These are phyloP conservation scores for Gymnopilus dilepis DNA, from an alignment of 768 basidiomycete species.

Conservation along the genomic window DNA sequence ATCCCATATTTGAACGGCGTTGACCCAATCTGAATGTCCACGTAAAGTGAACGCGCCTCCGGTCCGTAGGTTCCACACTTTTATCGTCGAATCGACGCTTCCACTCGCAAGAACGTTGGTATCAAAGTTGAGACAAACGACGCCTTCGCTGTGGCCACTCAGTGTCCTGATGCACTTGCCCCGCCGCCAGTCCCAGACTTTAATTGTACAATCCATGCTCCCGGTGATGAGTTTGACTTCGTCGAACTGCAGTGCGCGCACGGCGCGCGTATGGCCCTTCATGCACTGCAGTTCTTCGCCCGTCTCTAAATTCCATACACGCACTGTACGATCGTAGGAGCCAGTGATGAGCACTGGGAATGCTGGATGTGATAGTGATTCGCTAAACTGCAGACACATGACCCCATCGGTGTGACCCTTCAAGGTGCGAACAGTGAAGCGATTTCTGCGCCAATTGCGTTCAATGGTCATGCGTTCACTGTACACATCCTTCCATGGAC, in stretches of 20 bases:
- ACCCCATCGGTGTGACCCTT: slow-evolving; percentile 95
- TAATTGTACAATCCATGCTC: slow-evolving; percentile 94
- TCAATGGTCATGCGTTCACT: slow-evolving; percentile 96
- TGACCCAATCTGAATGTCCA: slow-evolving; percentile 97
- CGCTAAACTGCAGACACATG: slow-evolving; percentile 96
- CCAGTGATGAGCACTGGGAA: slow-evolving; percentile 98
- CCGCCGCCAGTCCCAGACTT: slow-evolving; percentile 95
- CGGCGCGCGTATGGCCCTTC: slow-evolving; percentile 89
- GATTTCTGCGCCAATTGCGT: slow-evolving; percentile 95
- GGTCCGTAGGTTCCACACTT: slow-evolving; percentile 92
- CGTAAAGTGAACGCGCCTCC: slow-evolving; percentile 91
- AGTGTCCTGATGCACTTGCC: slow-evolving; percentile 88
- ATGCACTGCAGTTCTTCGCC: slow-evolving; percentile 84
- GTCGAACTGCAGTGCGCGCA: slow-evolving; percentile 94
- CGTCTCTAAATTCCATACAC: slow-evolving; percentile 97
- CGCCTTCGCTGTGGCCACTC: slow-evolving; percentile 89
- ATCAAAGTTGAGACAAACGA: slow-evolving; percentile 92
- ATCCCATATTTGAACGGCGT: slow-evolving; percentile 94
- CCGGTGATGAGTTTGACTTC: slow-evolving; percentile 94
- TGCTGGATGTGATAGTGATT: slow-evolving; percentile 78
- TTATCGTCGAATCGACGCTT: slow-evolving; percentile 93
- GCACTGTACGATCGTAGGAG: slow-evolving; percentile 92
- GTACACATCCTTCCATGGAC: slow-evolving; percentile 99
- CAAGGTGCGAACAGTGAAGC: slow-evolving; percentile 82
- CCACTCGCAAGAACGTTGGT: slow-evolving; percentile 91